Evolutionary conservation across 208 protist genomes (phyloP).

Genomic region (Vickermania ingenoplastis): DNA sequence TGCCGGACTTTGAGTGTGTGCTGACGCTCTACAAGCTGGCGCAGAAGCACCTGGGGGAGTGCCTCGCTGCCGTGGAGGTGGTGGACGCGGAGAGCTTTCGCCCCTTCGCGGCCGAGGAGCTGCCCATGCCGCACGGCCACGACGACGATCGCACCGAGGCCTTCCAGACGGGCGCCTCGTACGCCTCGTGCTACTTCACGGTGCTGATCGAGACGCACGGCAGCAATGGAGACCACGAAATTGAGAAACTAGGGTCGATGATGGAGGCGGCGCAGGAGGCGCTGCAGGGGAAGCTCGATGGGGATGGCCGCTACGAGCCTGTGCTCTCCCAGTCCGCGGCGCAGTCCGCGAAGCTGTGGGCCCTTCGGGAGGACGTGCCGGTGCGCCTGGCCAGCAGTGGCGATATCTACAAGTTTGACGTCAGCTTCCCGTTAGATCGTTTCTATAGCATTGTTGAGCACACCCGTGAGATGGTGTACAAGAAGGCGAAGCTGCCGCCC

Average conservation of each 20-base stretch:
- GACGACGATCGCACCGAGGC: conserved; percentile 20
- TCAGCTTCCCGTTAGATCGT: conserved; percentile 64
- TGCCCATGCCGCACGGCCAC: neutral
- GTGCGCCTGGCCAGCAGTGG: conserved; percentile 42
- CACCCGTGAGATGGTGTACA: conserved; percentile 54
- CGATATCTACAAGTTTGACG: conserved; percentile 69
- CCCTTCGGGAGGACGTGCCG: conserved; percentile 54
- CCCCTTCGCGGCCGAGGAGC: conserved; percentile 7
- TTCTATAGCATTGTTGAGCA: conserved; percentile 80
- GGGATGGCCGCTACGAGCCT: conserved; percentile 24
- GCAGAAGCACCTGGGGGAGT: conserved; percentile 83
- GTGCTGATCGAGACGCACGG: conserved; percentile 91
- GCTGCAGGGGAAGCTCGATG: conserved; percentile 26
- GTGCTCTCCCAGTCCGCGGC: conserved; percentile 52
- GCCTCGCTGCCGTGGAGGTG: conserved; percentile 92
- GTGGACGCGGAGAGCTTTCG: conserved; percentile 78
- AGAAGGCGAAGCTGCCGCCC: conserved; percentile 32
- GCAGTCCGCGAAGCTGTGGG: conserved; percentile 53
- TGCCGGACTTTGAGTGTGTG: conserved; percentile 60
- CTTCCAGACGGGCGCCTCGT: conserved; percentile 29
- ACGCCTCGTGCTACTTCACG: conserved; percentile 70
- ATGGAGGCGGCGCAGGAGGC: conserved; percentile 33
- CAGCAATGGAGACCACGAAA: conserved; percentile 86
- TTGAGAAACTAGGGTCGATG: conserved; percentile 58
- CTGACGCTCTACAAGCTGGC: conserved; percentile 60